A percentile compares a stretch with the other conserved stretches of the same genome.
phyloP scores from a whole-genome alignment of 2,329 filamentous ascomycete genomes.

The Trichoderma arundinaceum region DNA sequence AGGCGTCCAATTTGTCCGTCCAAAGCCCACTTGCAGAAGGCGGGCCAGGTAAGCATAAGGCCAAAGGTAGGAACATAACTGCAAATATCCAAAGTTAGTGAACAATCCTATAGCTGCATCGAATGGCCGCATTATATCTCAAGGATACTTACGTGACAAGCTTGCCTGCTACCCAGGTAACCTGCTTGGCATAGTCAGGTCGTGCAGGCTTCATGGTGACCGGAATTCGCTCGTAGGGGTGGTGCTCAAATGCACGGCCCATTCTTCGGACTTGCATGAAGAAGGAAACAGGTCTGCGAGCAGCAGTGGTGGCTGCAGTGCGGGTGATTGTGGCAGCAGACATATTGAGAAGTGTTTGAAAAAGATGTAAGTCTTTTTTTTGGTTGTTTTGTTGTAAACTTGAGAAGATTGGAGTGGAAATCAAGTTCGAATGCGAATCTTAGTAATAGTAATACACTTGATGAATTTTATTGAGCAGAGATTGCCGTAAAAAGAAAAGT shows the following conservation, averaged over 20 bases:
- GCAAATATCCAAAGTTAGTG: background rate
- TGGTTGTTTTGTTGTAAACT: background rate
- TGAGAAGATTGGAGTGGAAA: background rate
- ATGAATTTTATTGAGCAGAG: constrained; percentile 23
- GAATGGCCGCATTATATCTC: background rate
- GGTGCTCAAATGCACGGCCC: constrained; percentile 23
- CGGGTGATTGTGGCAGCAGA: constrained; percentile 18
- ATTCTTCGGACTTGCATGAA: constrained; percentile 25
- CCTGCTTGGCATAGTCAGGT: constrained; percentile 19
- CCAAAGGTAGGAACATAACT: constrained; percentile 27
- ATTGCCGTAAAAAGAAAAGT: background rate
- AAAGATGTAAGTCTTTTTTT: background rate
- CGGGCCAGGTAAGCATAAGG: constrained; percentile 25
- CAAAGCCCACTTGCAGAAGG: constrained; percentile 6
- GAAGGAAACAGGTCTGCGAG: constrained; percentile 25
- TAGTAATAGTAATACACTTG: constrained; percentile 12
- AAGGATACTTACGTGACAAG: constrained; percentile 22
- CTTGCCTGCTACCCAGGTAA: constrained; percentile 15
- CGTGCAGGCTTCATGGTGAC: constrained; percentile 11
- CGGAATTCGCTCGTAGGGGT: constrained; percentile 23
- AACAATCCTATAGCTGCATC: background rate
- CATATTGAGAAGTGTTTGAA: constrained; percentile 17
- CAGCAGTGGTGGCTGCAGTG: constrained; percentile 7
- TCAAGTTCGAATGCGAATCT: constrained; percentile 14
- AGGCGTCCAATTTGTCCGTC: constrained; percentile 31